phyloP scores from a whole-genome alignment of 768 basidiomycete species.

The Boletus huronensis region DNA sequence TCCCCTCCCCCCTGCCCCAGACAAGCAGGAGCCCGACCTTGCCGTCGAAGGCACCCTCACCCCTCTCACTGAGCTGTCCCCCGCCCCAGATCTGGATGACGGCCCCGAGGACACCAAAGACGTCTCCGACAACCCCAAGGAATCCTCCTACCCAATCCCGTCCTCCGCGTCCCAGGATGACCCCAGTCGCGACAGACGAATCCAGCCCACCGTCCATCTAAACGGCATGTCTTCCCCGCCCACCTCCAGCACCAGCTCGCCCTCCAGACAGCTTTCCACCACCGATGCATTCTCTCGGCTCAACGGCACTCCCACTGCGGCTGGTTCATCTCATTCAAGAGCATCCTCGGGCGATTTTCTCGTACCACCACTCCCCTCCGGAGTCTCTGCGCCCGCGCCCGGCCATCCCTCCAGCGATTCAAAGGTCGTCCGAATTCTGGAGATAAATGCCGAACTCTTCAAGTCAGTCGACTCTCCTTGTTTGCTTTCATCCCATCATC shows the following conservation, averaged over 20 bases:
- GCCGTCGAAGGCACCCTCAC: constrained; percentile 50
- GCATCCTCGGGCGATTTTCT: constrained; percentile 28
- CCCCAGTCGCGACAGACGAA: constrained; percentile 17
- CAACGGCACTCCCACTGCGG: constrained; percentile 16
- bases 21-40: constrained; percentile 35
- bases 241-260: constrained; percentile 19
- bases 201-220: constrained; percentile 14
- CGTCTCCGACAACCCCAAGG: constrained; percentile 35
- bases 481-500: neutral
- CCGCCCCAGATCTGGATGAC: constrained; percentile 58
- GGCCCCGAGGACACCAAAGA: constrained; percentile 27
- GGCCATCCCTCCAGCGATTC: constrained; percentile 12
- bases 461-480: constrained; percentile 42
- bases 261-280: constrained; percentile 18
- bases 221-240: constrained; percentile 24
- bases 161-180: constrained; percentile 18
- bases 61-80: constrained; percentile 74
- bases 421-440: constrained; percentile 60
- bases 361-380: constrained; percentile 30
- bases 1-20: constrained; percentile 17
- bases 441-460: constrained; percentile 66
- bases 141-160: constrained; percentile 6
- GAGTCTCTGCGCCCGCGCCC: constrained; percentile 7
- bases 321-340: constrained; percentile 28
- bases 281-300: constrained; percentile 21